Evolutionary conservation across 805 yeast genomes (phyloP).

Genomic region (Candida endomychidarum): DNA sequence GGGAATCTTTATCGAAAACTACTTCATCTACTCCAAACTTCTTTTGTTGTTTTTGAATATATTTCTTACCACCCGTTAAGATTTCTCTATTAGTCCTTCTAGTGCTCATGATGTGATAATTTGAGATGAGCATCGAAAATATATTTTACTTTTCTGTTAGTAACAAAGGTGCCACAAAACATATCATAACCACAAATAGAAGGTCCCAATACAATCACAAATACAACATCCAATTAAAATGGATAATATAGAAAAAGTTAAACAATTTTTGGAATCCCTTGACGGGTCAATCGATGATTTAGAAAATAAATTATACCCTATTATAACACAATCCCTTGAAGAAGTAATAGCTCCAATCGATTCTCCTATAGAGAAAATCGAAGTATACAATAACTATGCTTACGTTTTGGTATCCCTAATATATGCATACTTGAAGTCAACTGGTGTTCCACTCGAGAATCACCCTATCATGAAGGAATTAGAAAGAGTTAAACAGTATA

Average conservation of each 20-base stretch:
- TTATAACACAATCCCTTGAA: constrained; percentile 39
- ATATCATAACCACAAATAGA: background rate
- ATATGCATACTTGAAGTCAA: constrained; percentile 57
- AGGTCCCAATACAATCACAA: too few relatives aligned
- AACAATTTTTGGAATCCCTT: constrained; percentile 38
- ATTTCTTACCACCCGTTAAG: constrained; percentile 82
- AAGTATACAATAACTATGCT: constrained; percentile 40
- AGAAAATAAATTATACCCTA: constrained; percentile 32
- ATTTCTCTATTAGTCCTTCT: constrained; percentile 67
- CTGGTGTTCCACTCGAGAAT: constrained; percentile 54
- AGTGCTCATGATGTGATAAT: background rate
- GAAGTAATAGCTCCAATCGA: constrained; percentile 31
- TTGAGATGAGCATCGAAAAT: constrained; percentile 12
- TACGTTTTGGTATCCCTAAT: constrained; percentile 57
- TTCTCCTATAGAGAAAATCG: constrained; percentile 27
- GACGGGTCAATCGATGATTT: constrained; percentile 37
- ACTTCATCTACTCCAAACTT: constrained; percentile 80
- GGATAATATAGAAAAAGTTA: constrained; percentile 48
- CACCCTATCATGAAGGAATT: constrained; percentile 71
- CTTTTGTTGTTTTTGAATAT: constrained; percentile 65
- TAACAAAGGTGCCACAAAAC: background rate
- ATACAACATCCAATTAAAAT: constrained; percentile 21
- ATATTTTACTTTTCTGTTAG: background rate
- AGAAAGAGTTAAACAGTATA: constrained; percentile 63
- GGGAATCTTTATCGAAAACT: constrained; percentile 73